These are phyloP conservation scores for Pelargonium australe DNA, from an alignment of 441 rosid species.

Conservation along the genomic window DNA sequence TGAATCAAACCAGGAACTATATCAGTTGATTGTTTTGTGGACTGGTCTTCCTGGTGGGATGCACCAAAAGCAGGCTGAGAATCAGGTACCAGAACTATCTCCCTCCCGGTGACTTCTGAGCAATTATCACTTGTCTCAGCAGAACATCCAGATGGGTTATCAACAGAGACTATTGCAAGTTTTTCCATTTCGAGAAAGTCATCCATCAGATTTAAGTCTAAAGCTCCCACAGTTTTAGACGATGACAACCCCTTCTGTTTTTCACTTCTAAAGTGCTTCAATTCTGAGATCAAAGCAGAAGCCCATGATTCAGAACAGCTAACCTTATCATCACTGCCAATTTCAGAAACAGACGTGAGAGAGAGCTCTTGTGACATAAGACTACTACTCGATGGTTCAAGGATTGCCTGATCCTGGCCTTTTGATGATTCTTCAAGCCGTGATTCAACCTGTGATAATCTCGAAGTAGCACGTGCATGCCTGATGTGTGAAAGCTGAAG, in stretches of 20 bases:
- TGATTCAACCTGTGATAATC: slow-evolving; percentile 35
- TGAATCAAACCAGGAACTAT: slow-evolving; percentile 54
- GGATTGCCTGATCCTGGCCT: slow-evolving; percentile 30
- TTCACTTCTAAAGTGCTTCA: slow-evolving; percentile 53
- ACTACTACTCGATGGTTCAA: slow-evolving; percentile 36
- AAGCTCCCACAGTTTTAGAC: slow-evolving; percentile 16
- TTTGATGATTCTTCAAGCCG: slow-evolving; percentile 46
- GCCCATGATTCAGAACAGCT: slow-evolving; percentile 70
- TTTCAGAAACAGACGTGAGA: slow-evolving; percentile 44
- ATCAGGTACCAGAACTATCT: slow-evolving; percentile 19
- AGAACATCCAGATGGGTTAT: slow-evolving; percentile 35
- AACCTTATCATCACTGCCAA: slow-evolving; percentile 50
- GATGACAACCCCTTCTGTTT: slow-evolving; percentile 37
- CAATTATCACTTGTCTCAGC: slow-evolving; percentile 31
- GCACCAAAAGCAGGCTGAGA: slow-evolving; percentile 22
- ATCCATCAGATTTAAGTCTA: slow-evolving; percentile 66
- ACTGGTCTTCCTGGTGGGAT: slow-evolving; percentile 22
- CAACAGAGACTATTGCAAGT: slow-evolving; percentile 51
- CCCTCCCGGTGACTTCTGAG: slow-evolving; percentile 22
- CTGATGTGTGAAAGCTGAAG: slow-evolving; percentile 57
- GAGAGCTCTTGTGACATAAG: slow-evolving; percentile 37
- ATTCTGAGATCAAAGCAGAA: slow-evolving; percentile 62
- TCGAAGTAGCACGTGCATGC: slow-evolving; percentile 55
- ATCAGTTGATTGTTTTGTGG: slow-evolving; percentile 71
- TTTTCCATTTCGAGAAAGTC: slow-evolving; percentile 86